These are phyloP conservation scores for Mitragyna speciosa DNA, from an alignment of 257 asterid genomes.

Conservation along the genomic window DNA sequence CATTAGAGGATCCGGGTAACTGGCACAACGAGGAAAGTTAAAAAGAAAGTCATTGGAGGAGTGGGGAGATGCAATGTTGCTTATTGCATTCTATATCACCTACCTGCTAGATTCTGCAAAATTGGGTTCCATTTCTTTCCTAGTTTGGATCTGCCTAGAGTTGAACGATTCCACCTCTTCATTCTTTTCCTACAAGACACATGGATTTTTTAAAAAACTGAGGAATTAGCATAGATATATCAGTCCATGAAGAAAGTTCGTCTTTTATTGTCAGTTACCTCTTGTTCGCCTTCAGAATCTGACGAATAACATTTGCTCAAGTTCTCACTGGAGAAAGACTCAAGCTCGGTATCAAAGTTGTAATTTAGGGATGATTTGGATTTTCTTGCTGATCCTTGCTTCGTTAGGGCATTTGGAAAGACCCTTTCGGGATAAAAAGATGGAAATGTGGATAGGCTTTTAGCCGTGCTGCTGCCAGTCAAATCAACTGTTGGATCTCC, in stretches of 20 bases:
- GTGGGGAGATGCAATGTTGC: not conserved
- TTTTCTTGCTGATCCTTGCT: conserved; percentile 31
- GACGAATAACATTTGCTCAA: conserved; percentile 38
- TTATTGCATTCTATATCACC: conserved; percentile 16
- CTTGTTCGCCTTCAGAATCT: conserved; percentile 40
- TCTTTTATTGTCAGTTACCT: conserved; percentile 55
- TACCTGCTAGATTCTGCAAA: conserved; percentile 46
- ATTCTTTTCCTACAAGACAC: conserved; percentile 57
- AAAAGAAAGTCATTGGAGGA: conserved; percentile 5
- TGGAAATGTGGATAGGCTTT: conserved; percentile 46
- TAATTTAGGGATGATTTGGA: conserved; percentile 22
- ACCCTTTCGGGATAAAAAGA: conserved; percentile 68
- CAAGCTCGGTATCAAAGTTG: conserved; percentile 24
- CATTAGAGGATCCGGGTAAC: conserved; percentile 50
- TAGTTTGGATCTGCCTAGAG: conserved; percentile 32
- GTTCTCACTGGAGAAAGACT: conserved; percentile 29
- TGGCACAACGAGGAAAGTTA: conserved; percentile 15
- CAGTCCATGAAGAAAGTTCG: conserved; percentile 31
- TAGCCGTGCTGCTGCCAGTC: conserved; percentile 22
- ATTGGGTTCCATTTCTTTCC: conserved; percentile 29
- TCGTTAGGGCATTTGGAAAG: conserved; percentile 41
- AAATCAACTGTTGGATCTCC: conserved; percentile 52
- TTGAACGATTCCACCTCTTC: conserved; percentile 39
- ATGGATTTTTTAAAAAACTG: conserved; percentile 6
- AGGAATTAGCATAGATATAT: conserved; percentile 32